Evolutionary conservation across 1,284 basidiomycete genomes (phyloP).

Genomic region (Sporisorium iseilematis-ciliati): DNA sequence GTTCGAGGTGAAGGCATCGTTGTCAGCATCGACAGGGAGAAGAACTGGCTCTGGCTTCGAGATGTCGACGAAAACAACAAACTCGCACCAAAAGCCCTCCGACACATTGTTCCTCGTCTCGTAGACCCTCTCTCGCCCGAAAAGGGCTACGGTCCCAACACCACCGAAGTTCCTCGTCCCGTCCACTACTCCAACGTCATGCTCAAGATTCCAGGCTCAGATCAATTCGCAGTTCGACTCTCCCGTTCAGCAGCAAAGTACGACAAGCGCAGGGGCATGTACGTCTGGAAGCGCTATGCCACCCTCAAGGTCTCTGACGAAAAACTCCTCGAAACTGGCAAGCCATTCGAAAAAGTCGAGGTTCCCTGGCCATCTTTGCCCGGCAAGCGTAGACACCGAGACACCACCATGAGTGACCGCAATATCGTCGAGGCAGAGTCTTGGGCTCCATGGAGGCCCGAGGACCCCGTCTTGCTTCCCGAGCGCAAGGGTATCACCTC

Average conservation of each 20-base stretch:
- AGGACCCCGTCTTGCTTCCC: slow-evolving; percentile 62
- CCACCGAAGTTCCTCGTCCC: slow-evolving; percentile 59
- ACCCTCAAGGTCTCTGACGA: slow-evolving; percentile 55
- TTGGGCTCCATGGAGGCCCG: slow-evolving; percentile 66
- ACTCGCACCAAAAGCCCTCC: slow-evolving; percentile 59
- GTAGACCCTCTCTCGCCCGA: slow-evolving; percentile 57
- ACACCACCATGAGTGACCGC: slow-evolving; percentile 38
- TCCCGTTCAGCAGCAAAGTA: slow-evolving; percentile 55
- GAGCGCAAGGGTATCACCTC: slow-evolving; percentile 44
- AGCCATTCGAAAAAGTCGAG: slow-evolving; percentile 55
- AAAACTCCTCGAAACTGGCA: slow-evolving; percentile 46
- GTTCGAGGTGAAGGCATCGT: slow-evolving; percentile 66
- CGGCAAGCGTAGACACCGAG: slow-evolving; percentile 29
- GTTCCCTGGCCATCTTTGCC: slow-evolving; percentile 65
- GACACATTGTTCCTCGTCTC: slow-evolving; percentile 60
- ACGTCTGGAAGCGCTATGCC: slow-evolving; percentile 65
- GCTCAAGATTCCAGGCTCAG: slow-evolving; percentile 65
- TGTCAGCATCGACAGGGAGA: slow-evolving; percentile 59
- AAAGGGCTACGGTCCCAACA: slow-evolving; percentile 63
- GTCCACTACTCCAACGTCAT: slow-evolving; percentile 69
- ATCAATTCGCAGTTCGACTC: slow-evolving; percentile 60
- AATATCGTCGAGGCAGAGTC: slow-evolving; percentile 59
- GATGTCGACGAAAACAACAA: slow-evolving; percentile 63
- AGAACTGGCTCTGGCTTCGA: slow-evolving; percentile 64
- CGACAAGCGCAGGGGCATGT: slow-evolving; percentile 58